phyloP scores from a whole-genome alignment of 208 protist genomes.

The Acanthamoeba castellanii region DNA sequence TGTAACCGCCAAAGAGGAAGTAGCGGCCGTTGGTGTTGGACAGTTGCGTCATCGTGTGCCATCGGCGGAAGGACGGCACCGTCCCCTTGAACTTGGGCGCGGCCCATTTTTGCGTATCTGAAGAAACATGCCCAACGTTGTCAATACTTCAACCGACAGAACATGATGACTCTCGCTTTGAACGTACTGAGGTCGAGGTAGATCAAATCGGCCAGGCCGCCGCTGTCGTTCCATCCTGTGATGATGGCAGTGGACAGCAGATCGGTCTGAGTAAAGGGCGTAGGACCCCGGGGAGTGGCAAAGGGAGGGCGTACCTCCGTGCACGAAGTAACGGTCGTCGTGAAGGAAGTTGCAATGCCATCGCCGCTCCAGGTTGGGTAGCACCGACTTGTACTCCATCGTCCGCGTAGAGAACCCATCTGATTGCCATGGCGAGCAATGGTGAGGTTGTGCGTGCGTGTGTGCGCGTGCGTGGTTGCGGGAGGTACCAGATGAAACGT shows the following conservation, averaged over 20 bases:
- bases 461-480: not conserved
- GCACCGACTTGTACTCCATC: constrained; percentile 29
- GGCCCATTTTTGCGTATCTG: not conserved
- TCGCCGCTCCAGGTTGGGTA: constrained; percentile 37
- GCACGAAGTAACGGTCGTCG: constrained; percentile 1
- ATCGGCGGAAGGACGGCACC: not conserved
- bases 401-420: not conserved
- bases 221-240: constrained; percentile 57
- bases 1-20: constrained; percentile 54
- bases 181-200: constrained; percentile 14
- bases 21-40: not conserved
- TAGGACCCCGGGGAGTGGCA: not conserved
- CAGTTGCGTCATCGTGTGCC: constrained; percentile 52
- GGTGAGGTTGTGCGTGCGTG: not conserved
- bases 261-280: not conserved
- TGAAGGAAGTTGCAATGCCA: not conserved
- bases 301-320: not conserved
- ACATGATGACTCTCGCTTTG: too few relatives aligned
- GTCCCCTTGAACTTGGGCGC: not conserved
- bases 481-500: not conserved
- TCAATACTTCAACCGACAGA: too few relatives aligned
- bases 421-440: too few relatives aligned
- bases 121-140: too few relatives aligned
- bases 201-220: constrained; percentile 8
- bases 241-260: not conserved